Evolutionary conservation across 2,329 filamentous ascomycete species (phyloP), one percentile per base, ranked within the genome.

Genomic region (Cladosporium sp.): DNA sequence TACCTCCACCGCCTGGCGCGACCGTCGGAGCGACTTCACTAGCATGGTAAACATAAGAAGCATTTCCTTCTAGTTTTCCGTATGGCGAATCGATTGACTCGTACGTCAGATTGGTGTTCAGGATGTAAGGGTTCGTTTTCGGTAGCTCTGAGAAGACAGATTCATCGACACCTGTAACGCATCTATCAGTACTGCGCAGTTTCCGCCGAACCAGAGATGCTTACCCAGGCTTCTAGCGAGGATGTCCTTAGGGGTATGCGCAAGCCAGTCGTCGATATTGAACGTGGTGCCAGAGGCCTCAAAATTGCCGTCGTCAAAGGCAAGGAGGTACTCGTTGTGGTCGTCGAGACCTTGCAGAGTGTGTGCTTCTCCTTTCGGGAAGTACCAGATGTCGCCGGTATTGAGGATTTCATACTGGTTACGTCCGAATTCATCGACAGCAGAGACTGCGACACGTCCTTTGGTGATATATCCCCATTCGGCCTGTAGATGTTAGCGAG

Each of bases 191-290:
- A 17, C 25, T 55, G n/a, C 28, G 17, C 28, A 12, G 14, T 37
- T 9, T n/a, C 17, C 11, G 4, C 14, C 28, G 6, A 11, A 49
- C n/a, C 8, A 28, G 0, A 12, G 25, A 30, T 11, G 15, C 54
- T 12, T 34, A 20, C 84, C 84, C 63, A 89, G 88, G 75, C 88
- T 89, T 74, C 87, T 88, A 37, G 86, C 85, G 0, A 89, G 75
- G 45, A 89, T 77, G 1, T 77, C 74, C 58, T 81, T 82, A 0
- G 87, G 86, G 0, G 86, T 89, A 67, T 88, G 86, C 0, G 81
- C 75, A 36, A 89, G 78, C 86, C 86, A 89, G 73, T 89, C 86
- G 62, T 86, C 85, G 22, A 89, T 78, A 74, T 85, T 87, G 77
- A 89, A 89, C 0, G 87, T 88, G 0, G 84, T 87, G n/a, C 83